A percentile compares a stretch with the other conserved stretches of the same genome.
Conservation (phyloP, 306 rosid genomes). For the Prunus mume region DNA sequence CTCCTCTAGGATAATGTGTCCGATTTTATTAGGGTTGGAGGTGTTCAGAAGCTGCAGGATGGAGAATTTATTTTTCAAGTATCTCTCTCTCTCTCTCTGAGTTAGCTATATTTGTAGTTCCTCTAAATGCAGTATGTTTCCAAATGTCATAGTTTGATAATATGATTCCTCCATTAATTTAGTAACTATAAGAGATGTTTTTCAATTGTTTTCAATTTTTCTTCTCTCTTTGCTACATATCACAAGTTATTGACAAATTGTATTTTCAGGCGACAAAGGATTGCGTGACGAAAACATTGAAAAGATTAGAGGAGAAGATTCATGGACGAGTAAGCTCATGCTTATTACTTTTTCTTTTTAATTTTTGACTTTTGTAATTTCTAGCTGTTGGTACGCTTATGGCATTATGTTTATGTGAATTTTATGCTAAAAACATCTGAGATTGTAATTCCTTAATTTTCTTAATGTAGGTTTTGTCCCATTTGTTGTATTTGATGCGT, state of each 20-base stretch:
- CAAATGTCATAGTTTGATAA: slow-evolving; percentile 9
- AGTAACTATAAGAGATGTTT: slow-evolving; percentile 7
- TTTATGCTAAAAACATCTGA: slow-evolving; percentile 11
- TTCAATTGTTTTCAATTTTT: neutral
- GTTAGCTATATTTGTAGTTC: slow-evolving; percentile 19
- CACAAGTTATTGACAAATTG: slow-evolving; percentile 13
- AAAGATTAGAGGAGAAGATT: slow-evolving; percentile 97
- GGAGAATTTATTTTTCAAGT: slow-evolving; percentile 99
- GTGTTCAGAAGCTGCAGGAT: slow-evolving; percentile 91
- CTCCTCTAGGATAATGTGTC: slow-evolving; percentile 81
- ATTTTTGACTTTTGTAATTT: neutral
- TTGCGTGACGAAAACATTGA: slow-evolving; percentile 97
- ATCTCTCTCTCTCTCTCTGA: slow-evolving; percentile 24
- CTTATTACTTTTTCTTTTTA: neutral
- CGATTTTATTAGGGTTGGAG: slow-evolving; percentile 96
- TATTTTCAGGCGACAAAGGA: slow-evolving; percentile 90
- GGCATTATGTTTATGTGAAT: neutral
- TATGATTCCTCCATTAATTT: neutral
- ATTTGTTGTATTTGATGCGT: slow-evolving; percentile 86
- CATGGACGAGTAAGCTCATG: slow-evolving; percentile 74
- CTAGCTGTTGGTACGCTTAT: neutral
- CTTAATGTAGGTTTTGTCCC: slow-evolving; percentile 70
- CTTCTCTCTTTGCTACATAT: neutral
- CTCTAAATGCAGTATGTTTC: slow-evolving; percentile 15
- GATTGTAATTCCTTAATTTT: slow-evolving; percentile 33